Evolutionary conservation across 73 alveolate species (phyloP).

Genomic region (Paramecium sexaurelia): DNA sequence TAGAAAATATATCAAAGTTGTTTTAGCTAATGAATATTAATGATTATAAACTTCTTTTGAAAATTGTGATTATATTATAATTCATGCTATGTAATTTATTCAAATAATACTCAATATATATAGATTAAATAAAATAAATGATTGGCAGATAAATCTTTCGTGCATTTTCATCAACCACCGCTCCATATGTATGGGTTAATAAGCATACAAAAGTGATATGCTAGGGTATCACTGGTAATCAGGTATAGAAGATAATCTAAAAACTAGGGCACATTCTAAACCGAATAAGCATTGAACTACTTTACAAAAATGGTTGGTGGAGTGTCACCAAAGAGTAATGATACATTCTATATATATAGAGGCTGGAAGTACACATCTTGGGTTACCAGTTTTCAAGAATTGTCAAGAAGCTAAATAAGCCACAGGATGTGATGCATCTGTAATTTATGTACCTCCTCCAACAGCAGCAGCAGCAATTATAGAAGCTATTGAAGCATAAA

Average conservation of each 20-base stretch:
- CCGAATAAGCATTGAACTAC: not conserved
- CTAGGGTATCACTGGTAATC: constrained; percentile 40
- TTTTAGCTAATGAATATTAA: no score
- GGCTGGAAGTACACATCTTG: constrained; percentile 80
- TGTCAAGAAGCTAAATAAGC: constrained; percentile 87
- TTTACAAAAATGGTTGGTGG: constrained; percentile 93
- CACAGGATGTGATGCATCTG: constrained; percentile 93
- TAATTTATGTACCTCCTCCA: constrained; percentile 97
- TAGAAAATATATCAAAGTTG: no score
- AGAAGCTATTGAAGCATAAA: constrained; percentile 92
- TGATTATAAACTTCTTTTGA: no score
- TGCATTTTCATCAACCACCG: constrained; percentile 19
- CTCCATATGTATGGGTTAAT: constrained; percentile 37
- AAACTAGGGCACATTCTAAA: constrained; percentile 30
- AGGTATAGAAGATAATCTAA: not conserved
- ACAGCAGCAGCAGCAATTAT: constrained; percentile 95
- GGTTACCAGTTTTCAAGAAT: constrained; percentile 84
- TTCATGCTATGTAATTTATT: not conserved
- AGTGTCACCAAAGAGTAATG: constrained; percentile 90
- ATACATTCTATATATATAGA: not conserved
- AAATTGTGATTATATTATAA: not conserved
- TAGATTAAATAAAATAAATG: not conserved
- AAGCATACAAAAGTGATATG: not conserved
- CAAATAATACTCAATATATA: not conserved
- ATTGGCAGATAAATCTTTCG: constrained; percentile 17